Evolutionary conservation across 768 basidiomycete species (phyloP), one percentile per base, ranked within the genome.

Genomic region (Macrocybe gigantea): DNA sequence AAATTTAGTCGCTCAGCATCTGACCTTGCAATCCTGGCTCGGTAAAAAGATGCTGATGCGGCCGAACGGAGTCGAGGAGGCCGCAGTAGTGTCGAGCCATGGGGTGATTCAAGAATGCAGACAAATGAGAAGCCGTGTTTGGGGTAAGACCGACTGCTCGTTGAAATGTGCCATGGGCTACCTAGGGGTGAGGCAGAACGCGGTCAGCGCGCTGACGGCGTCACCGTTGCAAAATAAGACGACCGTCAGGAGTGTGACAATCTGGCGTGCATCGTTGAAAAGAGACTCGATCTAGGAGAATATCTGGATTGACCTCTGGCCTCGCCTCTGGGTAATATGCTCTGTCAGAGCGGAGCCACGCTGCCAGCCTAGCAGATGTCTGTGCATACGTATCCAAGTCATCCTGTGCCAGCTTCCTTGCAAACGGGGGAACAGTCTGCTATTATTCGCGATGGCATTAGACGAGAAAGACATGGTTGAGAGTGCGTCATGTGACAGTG

Each of bases 271-370:
- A 42, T 32, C 30, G 22, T 38, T 44, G 32, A 49, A 41, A 5
- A 53, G 12, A 8, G 13, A 10, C 35, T 9, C 53, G n/a, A 49
- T 35, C 4, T 41, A 12, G 6, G 5, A 5, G n/a, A n/a, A 22
- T 37, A 6, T 6, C 5, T 41, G 36, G 6, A 56, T 65, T 50
- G 49, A 79, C 80, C 63, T 75, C 70, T 39, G 68, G 70, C 33
- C 76, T 70, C 38, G 78, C 80, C 32, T 51, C 64, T 1, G 58
- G 41, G 55, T 82, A 82, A 54, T 82, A 82, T 1, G 79, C 80
- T 52, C 71, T 73, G 37, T 68, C 64, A 44, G 72, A 70, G 22
- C 56, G 41, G 37, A 79, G 56, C 78, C 77, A 82, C 2, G n/a
- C 5, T 1, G 65, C 60, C 13, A 81, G 59, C 56, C 71, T 79